These are phyloP conservation scores for Candida rishiriensis DNA, from an alignment of 805 yeast genomes.

Conservation along the genomic window DNA sequence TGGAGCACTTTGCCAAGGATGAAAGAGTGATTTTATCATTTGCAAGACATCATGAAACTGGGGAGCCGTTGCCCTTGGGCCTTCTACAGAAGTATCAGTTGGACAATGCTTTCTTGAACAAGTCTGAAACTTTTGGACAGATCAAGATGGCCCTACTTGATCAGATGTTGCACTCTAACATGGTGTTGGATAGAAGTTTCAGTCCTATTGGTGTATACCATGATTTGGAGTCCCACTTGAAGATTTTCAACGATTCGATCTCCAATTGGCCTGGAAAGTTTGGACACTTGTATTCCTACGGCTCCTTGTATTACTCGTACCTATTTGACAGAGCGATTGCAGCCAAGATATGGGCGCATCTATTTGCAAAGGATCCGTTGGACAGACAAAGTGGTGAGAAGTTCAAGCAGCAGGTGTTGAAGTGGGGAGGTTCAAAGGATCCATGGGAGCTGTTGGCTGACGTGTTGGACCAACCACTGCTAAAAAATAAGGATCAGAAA, in stretches of 20 bases:
- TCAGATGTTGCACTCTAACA: constrained; percentile 62
- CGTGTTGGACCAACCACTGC: constrained; percentile 59
- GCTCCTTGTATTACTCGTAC: constrained; percentile 91
- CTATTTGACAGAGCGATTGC: constrained; percentile 91
- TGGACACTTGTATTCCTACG: constrained; percentile 90
- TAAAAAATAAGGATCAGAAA: constrained; percentile 59
- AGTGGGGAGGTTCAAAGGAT: constrained; percentile 92
- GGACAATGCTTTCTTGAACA: constrained; percentile 49
- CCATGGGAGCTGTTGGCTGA: constrained; percentile 86
- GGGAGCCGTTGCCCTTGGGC: constrained; percentile 49
- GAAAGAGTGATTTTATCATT: constrained; percentile 67
- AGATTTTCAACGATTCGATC: constrained; percentile 60
- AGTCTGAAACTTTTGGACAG: constrained; percentile 80
- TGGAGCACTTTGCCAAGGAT: constrained; percentile 89
- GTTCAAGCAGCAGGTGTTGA: constrained; percentile 63
- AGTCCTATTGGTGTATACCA: constrained; percentile 65
- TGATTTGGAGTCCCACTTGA: constrained; percentile 50
- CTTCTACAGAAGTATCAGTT: constrained; percentile 48
- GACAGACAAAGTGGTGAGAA: constrained; percentile 69
- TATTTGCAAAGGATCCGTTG: constrained; percentile 70
- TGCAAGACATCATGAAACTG: constrained; percentile 69
- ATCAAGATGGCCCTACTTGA: constrained; percentile 87
- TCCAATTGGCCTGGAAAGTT: constrained; percentile 93
- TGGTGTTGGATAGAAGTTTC: constrained; percentile 38
- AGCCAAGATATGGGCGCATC: constrained; percentile 69